These are phyloP conservation scores for Yamadazyma diospyri DNA, from an alignment of 1,139 yeast genomes.

Conservation along the genomic window DNA sequence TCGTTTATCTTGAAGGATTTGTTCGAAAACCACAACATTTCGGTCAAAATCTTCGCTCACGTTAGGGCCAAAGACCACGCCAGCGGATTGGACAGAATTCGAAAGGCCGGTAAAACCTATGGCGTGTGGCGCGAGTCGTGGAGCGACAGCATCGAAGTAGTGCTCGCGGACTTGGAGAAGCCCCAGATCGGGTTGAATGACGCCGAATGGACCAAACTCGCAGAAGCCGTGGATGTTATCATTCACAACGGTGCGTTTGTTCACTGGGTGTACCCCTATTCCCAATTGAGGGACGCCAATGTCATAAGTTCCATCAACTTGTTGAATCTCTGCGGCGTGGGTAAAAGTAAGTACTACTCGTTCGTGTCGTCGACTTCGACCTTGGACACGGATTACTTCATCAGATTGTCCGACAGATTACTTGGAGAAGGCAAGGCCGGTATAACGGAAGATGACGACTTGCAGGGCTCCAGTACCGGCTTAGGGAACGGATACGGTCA, in stretches of 20 bases:
- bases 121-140: constrained; percentile 79
- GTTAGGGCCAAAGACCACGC: constrained; percentile 76
- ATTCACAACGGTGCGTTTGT: constrained; percentile 97
- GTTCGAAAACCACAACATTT: constrained; percentile 40
- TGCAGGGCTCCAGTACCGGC: constrained; percentile 76
- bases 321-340: constrained; percentile 71
- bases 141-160: constrained; percentile 58
- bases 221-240: constrained; percentile 67
- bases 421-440: constrained; percentile 66
- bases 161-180: constrained; percentile 77
- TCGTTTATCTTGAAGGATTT: constrained; percentile 80
- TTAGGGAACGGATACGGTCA: constrained; percentile 95
- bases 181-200: constrained; percentile 68
- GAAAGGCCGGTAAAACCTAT: constrained; percentile 74
- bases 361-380: constrained; percentile 96
- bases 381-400: constrained; percentile 78
- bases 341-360: constrained; percentile 81
- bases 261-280: constrained; percentile 97
- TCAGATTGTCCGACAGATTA: constrained; percentile 70
- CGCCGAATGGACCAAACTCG: constrained; percentile 54
- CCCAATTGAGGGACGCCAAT: constrained; percentile 87
- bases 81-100: constrained; percentile 73
- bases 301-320: constrained; percentile 86
- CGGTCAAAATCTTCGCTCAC: constrained; percentile 73
- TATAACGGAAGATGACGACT: constrained; percentile 74